phyloP scores from a whole-genome alignment of 176 grass and related monocot genomes.

The Lolium perenne region DNA sequence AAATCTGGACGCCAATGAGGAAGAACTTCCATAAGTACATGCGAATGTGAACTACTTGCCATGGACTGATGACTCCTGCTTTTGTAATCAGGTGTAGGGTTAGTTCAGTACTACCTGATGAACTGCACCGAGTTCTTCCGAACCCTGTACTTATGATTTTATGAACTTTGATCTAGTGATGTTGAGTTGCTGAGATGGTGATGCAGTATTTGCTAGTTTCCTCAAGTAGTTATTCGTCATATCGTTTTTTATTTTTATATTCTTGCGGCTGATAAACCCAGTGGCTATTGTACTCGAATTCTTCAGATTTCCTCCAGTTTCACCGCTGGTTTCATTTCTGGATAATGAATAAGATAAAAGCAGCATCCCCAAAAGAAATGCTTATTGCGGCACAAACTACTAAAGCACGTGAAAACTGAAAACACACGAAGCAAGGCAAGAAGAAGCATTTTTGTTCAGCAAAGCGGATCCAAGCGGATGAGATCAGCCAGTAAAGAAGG shows the following conservation, averaged over 20 bases:
- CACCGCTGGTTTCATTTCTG: neutral
- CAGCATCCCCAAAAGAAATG: no score
- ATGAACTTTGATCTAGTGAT: neutral
- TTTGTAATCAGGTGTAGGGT: neutral
- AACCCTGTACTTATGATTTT: neutral
- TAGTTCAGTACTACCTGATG: neutral
- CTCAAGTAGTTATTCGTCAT: neutral
- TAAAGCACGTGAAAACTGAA: no score
- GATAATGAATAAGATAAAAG: neutral
- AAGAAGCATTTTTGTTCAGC: no score
- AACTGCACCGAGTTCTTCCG: neutral
- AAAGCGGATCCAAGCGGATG: no score
- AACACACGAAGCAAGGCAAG: no score
- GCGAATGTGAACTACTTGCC: neutral
- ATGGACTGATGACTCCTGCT: neutral
- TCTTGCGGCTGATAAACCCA: neutral
- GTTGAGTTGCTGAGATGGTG: neutral
- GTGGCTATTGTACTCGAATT: neutral
- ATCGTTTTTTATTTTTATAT: neutral
- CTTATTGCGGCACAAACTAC: no score
- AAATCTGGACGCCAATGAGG: neutral
- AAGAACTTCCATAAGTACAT: slow-evolving; percentile 23
- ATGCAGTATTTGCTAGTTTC: neutral
- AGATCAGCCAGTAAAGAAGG: no score
- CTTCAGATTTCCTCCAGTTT: neutral